A percentile compares a stretch with the other conserved stretches of the same genome.
phyloP scores from a whole-genome alignment of 2,329 filamentous ascomycete species.

The Tolypocladium tropicale region DNA sequence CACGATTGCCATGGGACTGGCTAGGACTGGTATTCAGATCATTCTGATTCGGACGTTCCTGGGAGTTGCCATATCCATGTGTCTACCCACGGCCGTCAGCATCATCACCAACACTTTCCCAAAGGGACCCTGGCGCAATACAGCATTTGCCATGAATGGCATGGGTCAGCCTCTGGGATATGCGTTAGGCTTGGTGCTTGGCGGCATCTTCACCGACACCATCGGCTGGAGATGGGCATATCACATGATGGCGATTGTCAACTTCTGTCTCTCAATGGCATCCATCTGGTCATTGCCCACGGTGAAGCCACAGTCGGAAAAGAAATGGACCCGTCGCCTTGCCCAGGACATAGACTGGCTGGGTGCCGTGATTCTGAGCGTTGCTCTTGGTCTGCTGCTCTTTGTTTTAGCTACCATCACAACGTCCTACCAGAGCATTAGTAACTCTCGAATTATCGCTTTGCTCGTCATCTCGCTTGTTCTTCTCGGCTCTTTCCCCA shows the following conservation, averaged over 20 bases:
- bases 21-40: conserved; percentile 22
- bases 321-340: conserved; percentile 15
- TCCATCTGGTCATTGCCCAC: conserved; percentile 26
- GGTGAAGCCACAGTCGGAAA: conserved; percentile 10
- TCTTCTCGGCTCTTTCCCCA: conserved; percentile 36
- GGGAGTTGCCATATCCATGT: conserved; percentile 26
- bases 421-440: conserved; percentile 25
- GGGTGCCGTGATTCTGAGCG: conserved; percentile 33
- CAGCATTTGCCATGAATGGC: conserved; percentile 32
- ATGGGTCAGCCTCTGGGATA: conserved; percentile 36
- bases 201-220: conserved; percentile 36
- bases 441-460: conserved; percentile 28
- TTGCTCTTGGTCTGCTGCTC: conserved; percentile 35
- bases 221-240: conserved; percentile 38
- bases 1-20: conserved; percentile 22
- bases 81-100: conserved; percentile 24
- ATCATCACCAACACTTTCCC: conserved; percentile 27
- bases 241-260: conserved; percentile 27
- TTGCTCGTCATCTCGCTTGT: conserved; percentile 31
- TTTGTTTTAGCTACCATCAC: conserved; percentile 40
- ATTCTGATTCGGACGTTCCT: conserved; percentile 24
- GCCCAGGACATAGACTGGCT: conserved; percentile 41
- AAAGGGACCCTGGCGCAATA: conserved; percentile 24
- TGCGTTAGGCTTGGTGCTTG: conserved; percentile 36
- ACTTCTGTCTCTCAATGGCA: conserved; percentile 21